Base-by-base conservation (phyloP, 805 yeast genomes). In the Starmerella bombicola region DNA sequence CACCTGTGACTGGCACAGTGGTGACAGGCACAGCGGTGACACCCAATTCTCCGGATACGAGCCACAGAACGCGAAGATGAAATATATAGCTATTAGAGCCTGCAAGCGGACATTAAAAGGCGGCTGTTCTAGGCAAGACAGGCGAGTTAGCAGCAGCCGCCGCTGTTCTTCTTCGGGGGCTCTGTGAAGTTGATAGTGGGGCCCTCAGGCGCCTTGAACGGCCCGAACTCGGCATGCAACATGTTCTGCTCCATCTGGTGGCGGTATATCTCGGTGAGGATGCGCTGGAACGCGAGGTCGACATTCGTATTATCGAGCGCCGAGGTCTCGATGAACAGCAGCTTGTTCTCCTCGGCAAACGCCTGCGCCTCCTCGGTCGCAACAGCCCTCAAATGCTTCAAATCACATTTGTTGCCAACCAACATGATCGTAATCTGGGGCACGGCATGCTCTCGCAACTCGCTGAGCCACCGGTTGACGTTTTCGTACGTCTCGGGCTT, bases 281-380 rank as follows among this genome's bases (percentile, higher is more conserved):
- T 73, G 61, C 86, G 94, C 60, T 85, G 83, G 73, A 91, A 91
- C 7, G 96, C 86, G 51, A 76, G 70, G 60, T 91, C 97, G 43
- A 91, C 98, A 61, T 91, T 91, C 57, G 88, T 93, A 33, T 94
- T 79, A 53, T 83, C 83, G 48, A 91, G 71, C 21, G 97, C 98
- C 46, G 93, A 79, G 13, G 97, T 93, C 68, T 91, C 98, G 34
- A 95, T 88, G 60, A 91, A 91, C 55, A 91, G 68, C 54, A 91
- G 70, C 60, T 75, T 82, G 66, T 91, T 86, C 63, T 91, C 96
- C 45, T 81, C 60, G 43, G 54, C 55, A 65, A 86, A 86, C 57
- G 79, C 81, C 63, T 78, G 80, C 45, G 97, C 98, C 64, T 91
- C 98, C 44, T 91, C 97, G 24, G 96, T 86, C 45, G 97, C 95